These are phyloP conservation scores for Cyberlindnera sargentensis DNA, from an alignment of 805 yeast genomes.

Conservation along the genomic window DNA sequence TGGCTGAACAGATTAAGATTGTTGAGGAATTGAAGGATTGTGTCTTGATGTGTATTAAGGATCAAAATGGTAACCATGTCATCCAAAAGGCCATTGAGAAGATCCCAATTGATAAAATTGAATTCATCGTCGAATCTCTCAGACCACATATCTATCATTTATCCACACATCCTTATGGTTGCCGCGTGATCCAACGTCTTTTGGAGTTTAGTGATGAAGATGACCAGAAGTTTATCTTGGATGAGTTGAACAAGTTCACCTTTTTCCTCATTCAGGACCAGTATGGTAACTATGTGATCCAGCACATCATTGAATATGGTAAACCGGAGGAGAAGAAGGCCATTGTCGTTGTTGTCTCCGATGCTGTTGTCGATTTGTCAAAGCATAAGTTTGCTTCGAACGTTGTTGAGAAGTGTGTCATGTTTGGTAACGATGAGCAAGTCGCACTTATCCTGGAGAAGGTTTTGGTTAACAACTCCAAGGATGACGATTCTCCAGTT, in stretches of 20 bases:
- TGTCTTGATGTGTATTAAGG: constrained; percentile 70
- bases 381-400: constrained; percentile 96
- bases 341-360: constrained; percentile 62
- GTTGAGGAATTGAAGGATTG: constrained; percentile 62
- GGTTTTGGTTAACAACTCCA: constrained; percentile 48
- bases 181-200: constrained; percentile 91
- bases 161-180: constrained; percentile 95
- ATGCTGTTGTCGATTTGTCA: constrained; percentile 73
- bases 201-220: constrained; percentile 65
- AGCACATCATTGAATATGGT: constrained; percentile 89
- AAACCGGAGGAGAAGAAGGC: constrained; percentile 47
- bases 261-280: constrained; percentile 86
- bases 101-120: constrained; percentile 62
- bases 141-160: constrained; percentile 69
- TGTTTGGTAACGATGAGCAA: constrained; percentile 60
- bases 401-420: constrained; percentile 91
- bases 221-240: constrained; percentile 62
- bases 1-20: constrained; percentile 58
- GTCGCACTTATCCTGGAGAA: constrained; percentile 56
- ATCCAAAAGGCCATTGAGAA: constrained; percentile 90
- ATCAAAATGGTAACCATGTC: constrained; percentile 97
- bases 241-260: constrained; percentile 65
- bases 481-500: constrained; percentile 33
- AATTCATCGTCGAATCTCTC: constrained; percentile 68
- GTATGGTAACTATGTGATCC: constrained; percentile 96